These are phyloP conservation scores for Malus hybrid DNA, from an alignment of 331 rosid genomes.

Conservation along the genomic window DNA sequence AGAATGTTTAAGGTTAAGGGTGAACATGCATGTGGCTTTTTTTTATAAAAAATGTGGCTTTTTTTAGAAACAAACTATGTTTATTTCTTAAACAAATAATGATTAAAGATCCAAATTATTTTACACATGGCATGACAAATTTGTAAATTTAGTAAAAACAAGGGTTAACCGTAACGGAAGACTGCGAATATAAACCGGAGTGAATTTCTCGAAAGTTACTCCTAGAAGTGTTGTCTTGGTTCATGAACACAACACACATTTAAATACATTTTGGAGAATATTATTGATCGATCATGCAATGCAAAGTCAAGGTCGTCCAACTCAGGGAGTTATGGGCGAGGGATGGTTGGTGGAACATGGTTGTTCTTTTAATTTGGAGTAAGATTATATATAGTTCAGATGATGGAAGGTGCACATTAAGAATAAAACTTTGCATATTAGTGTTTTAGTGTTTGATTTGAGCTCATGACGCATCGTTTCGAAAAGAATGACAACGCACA, in stretches of 20 bases:
- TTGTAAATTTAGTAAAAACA: not conserved
- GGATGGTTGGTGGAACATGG: not conserved
- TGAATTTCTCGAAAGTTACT: not conserved
- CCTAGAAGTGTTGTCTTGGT: not conserved
- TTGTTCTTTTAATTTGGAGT: not conserved
- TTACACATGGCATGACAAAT: not conserved
- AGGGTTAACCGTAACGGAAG: not conserved
- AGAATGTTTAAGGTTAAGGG: not conserved
- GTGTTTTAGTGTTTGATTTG: too few species aligned
- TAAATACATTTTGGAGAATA: not conserved
- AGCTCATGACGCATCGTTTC: too few species aligned
- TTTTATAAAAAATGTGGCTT: too few species aligned
- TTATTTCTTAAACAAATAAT: not conserved
- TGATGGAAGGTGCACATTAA: not conserved
- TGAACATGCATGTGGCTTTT: not conserved
- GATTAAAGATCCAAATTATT: not conserved
- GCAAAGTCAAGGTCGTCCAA: not conserved
- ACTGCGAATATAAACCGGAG: not conserved
- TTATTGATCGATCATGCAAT: not conserved
- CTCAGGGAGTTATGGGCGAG: not conserved
- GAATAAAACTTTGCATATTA: not conserved
- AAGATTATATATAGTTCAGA: not conserved
- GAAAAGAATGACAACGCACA: too few species aligned
- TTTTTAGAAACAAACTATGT: not conserved
- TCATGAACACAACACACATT: not conserved